These are phyloP conservation scores for Elaphomyces granulatus DNA, from an alignment of 495 filamentous ascomycete genomes.

Conservation along the genomic window DNA sequence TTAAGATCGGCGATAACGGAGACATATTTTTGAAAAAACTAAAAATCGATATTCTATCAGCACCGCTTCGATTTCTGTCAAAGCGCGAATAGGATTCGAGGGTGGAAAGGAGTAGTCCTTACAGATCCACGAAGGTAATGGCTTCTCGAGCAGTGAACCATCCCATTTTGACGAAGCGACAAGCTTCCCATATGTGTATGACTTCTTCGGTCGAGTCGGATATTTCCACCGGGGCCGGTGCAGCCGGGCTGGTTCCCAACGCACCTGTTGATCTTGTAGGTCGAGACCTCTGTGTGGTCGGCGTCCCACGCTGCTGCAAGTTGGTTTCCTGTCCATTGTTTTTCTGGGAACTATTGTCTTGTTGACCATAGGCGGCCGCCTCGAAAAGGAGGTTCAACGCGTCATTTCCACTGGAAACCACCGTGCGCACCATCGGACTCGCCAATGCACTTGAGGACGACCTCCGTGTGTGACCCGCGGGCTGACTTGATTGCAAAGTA, in stretches of 20 bases:
- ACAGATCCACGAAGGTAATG: conserved; percentile 37
- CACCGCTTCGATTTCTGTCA: no score
- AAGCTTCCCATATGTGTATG: conserved; percentile 34
- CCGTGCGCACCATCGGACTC: conserved; percentile 35
- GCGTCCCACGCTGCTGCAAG: background rate
- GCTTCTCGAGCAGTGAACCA: conserved; percentile 40
- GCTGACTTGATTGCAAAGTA: background rate
- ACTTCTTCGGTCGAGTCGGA: conserved; percentile 20
- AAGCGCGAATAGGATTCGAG: no score
- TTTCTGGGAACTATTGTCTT: conserved; percentile 4
- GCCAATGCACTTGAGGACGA: conserved; percentile 11
- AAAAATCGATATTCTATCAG: no score
- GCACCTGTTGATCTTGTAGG: background rate
- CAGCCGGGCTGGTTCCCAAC: conserved; percentile 4
- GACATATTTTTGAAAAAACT: conserved; percentile 46
- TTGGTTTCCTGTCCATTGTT: conserved; percentile 1
- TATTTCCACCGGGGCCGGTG: conserved; percentile 17
- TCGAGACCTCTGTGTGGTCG: background rate
- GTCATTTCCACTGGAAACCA: conserved; percentile 38
- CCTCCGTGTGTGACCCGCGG: background rate
- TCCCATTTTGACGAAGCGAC: conserved; percentile 38
- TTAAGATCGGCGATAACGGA: conserved; percentile 37
- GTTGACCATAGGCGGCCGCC: conserved; percentile 27
- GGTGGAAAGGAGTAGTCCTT: conserved; percentile 21
- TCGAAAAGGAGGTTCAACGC: conserved; percentile 40